Conservation (phyloP, 495 filamentous ascomycete genomes). For the Cercophora sp. region DNA sequence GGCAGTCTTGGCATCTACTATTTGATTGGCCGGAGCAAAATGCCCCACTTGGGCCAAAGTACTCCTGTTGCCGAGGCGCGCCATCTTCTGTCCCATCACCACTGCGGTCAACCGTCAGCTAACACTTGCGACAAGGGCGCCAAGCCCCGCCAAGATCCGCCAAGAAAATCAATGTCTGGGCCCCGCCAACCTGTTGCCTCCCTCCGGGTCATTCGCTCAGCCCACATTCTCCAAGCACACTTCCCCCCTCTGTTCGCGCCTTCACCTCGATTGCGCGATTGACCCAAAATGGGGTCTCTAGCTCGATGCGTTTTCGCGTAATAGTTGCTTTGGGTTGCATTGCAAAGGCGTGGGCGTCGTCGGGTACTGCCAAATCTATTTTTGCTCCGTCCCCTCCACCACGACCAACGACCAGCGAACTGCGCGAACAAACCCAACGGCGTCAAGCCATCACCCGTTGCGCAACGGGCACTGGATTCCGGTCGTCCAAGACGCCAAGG, state of each 20-base stretch:
- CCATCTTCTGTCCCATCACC: background rate
- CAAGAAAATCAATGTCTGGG: slow-evolving; percentile 22
- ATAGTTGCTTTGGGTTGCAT: background rate
- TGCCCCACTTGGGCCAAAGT: slow-evolving; percentile 19
- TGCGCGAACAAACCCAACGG: no score
- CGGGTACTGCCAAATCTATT: background rate
- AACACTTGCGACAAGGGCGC: slow-evolving; percentile 15
- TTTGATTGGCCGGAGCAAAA: slow-evolving; percentile 25
- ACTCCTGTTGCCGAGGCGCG: slow-evolving; percentile 15
- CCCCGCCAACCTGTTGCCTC: slow-evolving; percentile 18
- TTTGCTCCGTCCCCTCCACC: no score
- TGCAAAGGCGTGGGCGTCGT: background rate
- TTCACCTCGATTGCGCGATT: background rate
- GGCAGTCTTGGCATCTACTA: slow-evolving; percentile 35
- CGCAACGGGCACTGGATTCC: background rate
- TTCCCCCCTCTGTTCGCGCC: slow-evolving; percentile 14
- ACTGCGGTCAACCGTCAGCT: background rate
- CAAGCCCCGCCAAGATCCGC: slow-evolving; percentile 25
- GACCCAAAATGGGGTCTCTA: background rate
- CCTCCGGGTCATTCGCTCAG: slow-evolving; percentile 23
- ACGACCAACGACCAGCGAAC: no score
- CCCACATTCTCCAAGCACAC: no score
- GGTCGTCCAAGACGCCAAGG: slow-evolving; percentile 11
- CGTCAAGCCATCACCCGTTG: background rate
- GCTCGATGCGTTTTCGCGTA: background rate